Percentiles rank a stretch among this genome's conserved stretches.
Conservation (phyloP, 306 rosid genomes). For the Cucurbita ficifolia region DNA sequence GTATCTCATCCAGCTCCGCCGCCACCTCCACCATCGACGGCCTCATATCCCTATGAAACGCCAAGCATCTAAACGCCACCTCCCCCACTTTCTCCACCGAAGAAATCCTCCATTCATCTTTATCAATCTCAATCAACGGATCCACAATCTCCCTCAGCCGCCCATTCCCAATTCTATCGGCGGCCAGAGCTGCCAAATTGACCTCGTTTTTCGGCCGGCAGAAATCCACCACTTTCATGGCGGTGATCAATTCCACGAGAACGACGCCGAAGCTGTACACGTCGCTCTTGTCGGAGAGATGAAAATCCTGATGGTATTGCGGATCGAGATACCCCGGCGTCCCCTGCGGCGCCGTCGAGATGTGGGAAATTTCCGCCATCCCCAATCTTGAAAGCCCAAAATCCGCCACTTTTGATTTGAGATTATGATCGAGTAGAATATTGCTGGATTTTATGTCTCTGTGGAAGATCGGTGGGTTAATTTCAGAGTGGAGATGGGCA, state of each 20-base stretch:
- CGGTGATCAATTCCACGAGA: conserved; percentile 73
- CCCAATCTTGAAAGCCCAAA: conserved; percentile 93
- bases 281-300: conserved; percentile 86
- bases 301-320: conserved; percentile 86
- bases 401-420: conserved; percentile 74
- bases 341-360: conserved; percentile 93
- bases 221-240: conserved; percentile 70
- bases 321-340: conserved; percentile 96
- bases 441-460: conserved; percentile 88
- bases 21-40: conserved; percentile 88
- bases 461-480: conserved; percentile 70
- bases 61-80: conserved; percentile 80
- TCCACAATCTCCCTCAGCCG: conserved; percentile 55
- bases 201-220: conserved; percentile 62
- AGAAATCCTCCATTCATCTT: conserved; percentile 32
- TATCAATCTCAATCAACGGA: conserved; percentile 24
- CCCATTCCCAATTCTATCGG: conserved; percentile 58
- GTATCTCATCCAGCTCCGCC: conserved; percentile 52
- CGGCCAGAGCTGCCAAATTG: conserved; percentile 56
- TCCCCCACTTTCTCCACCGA: conserved; percentile 66
- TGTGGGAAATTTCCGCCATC: conserved; percentile 56
- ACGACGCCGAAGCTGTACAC: conserved; percentile 93
- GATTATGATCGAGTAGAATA: conserved; percentile 52
- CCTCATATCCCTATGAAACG: conserved; percentile 81
- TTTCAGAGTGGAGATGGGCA: conserved; percentile 65